Evolutionary conservation across 164 flowering plant genomes (phyloP), one percentile per base, ranked within the genome.

Genomic region (Piper betle): DNA sequence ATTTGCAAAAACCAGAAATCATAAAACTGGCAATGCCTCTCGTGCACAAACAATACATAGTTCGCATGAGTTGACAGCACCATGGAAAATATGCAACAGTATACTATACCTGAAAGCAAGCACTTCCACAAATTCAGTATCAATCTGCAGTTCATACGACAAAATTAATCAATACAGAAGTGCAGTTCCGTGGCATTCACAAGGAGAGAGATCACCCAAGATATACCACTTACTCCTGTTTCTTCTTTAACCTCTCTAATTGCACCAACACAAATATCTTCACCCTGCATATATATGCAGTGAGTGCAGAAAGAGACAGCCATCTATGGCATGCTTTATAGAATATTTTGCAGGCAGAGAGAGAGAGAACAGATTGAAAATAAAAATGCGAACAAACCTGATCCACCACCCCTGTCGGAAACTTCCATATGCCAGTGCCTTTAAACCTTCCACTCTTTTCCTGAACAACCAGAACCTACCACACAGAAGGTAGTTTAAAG

Each of bases 171-270:
- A 40, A 25, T 62, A 53, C n/a, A 52, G 18, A 38, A 15, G 38
- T 48, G 46, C 39, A 63, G 11, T 39, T 39, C 1, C 53, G 37
- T 17, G 17, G 10, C 17, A 5, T 61, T 46, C 12, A 19, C 15
- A 59, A 16, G 42, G 57, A 61, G 61, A 48, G 3, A 13, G 6
- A n/a, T 43, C 37, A 39, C 4, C 9, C 15, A 16, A 52, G 9
- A 37, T 6, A 50, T 13, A 39, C 59, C 43, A 74, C 88, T 73
- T 75, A 88, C 96, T 61, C 96, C 89, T 11, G 91, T 86, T 70
- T 88, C 93, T 77, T 88, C 96, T 73, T 81, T 86, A 7, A 84
- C 88, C 82, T 88, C 92, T 68, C 96, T 75, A 1, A 74, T 41
- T 54, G 84, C 87, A 46, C 81, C 91, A 7, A 39, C 17, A 65